phyloP scores from a whole-genome alignment of 225 moss, liverwort and hornwort species.

The Asterella californica region DNA sequence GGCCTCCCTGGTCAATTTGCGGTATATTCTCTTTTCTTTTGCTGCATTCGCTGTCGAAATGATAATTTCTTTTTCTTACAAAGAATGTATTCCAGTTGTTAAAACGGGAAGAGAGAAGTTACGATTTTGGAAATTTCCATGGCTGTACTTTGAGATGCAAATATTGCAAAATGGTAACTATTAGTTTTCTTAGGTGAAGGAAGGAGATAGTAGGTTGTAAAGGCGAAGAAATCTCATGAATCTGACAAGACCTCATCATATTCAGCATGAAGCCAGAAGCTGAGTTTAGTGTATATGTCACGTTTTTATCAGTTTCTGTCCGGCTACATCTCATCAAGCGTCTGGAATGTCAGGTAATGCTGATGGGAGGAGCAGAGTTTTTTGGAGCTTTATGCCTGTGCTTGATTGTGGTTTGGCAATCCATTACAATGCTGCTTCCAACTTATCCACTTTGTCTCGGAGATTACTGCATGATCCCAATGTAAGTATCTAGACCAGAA shows the following conservation, averaged over 20 bases:
- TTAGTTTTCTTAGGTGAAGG: not conserved
- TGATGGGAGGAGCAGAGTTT: conserved; percentile 80
- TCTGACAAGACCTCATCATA: no score
- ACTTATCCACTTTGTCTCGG: conserved; percentile 50
- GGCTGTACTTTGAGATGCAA: not conserved
- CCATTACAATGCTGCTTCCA: conserved; percentile 75
- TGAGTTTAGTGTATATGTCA: not conserved
- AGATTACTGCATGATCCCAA: conserved; percentile 6
- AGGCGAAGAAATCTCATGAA: not conserved
- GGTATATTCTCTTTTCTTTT: conserved; percentile 30
- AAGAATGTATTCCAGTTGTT: not conserved
- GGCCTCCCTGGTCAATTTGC: conserved; percentile 71
- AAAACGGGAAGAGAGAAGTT: not conserved
- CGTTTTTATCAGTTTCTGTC: not conserved
- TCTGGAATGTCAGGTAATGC: conserved; percentile 61
- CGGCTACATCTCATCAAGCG: not conserved
- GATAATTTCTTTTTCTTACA: not conserved
- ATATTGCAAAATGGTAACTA: not conserved
- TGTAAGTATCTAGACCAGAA: not conserved
- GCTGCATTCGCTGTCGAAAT: not conserved
- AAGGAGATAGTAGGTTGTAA: not conserved
- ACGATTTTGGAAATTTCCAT: not conserved
- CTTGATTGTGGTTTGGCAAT: conserved; percentile 90
- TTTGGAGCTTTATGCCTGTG: conserved; percentile 89
- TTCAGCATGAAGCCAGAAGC: not conserved